Evolutionary conservation across 2,329 filamentous ascomycete species (phyloP).

Genomic region (Pseudogymnoascus sp.): DNA sequence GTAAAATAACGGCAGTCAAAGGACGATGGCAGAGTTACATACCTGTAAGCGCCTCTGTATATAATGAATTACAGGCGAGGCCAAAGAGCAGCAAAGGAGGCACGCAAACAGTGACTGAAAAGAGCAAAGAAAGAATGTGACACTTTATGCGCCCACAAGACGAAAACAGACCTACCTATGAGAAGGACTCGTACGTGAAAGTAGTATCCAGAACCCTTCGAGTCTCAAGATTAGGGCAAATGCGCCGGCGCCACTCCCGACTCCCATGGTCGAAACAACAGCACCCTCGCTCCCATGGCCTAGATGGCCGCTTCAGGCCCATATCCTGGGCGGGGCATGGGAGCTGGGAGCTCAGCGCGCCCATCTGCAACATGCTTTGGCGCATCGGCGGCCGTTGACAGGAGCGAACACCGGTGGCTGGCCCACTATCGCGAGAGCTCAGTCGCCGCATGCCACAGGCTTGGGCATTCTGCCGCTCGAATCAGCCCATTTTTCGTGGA

Average conservation of each 20-base stretch:
- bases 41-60: constrained; percentile 5
- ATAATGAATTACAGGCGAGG: not conserved
- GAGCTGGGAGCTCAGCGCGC: not conserved
- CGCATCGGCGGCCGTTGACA: not conserved
- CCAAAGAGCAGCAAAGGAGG: constrained; percentile 1
- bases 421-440: not conserved
- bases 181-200: not conserved
- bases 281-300: constrained; percentile 3
- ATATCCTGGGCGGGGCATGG: not conserved
- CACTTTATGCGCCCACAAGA: not conserved
- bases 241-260: constrained; percentile 2
- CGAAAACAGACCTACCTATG: not conserved
- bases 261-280: constrained; percentile 3
- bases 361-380: not conserved
- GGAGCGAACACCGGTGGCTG: not conserved
- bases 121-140: not conserved
- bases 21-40: not conserved
- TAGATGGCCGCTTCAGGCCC: not conserved
- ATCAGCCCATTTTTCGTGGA: constrained; percentile 1
- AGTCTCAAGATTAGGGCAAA: constrained; percentile 6
- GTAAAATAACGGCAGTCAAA: not conserved
- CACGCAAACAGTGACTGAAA: constrained; percentile 2
- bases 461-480: not conserved
- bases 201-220: not conserved
- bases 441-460: not conserved